Conservation (phyloP, 306 rosid species). For the Ormosia semicastrata region DNA sequence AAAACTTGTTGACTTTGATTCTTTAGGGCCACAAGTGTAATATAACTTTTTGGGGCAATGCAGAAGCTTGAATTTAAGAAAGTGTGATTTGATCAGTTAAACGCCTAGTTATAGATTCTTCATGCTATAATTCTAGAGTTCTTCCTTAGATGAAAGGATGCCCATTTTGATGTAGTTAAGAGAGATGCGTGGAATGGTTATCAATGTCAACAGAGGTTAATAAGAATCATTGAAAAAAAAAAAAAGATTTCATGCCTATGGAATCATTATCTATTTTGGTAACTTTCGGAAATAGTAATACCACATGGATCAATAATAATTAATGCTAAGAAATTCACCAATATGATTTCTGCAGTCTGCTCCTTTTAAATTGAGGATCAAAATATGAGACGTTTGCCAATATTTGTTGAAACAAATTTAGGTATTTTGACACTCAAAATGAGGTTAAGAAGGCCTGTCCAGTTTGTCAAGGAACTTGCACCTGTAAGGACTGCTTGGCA, state of each 20-base stretch:
- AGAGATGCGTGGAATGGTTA: neutral
- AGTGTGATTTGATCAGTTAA: neutral
- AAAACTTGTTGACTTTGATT: neutral
- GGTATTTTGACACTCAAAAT: constrained; percentile 72
- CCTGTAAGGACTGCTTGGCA: constrained; percentile 77
- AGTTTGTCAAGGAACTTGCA: constrained; percentile 86
- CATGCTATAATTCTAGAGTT: neutral
- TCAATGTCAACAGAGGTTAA: neutral
- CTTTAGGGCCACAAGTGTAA: neutral
- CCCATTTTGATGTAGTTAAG: neutral
- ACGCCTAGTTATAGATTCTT: neutral
- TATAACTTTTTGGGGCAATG: neutral
- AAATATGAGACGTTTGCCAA: constrained; percentile 16
- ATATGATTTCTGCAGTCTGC: constrained; percentile 8
- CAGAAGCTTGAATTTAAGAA: constrained; percentile 21
- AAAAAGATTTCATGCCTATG: neutral
- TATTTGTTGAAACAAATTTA: constrained; percentile 33
- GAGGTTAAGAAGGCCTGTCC: constrained; percentile 92
- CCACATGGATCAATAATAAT: constrained; percentile 8
- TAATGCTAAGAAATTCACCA: neutral
- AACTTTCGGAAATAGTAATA: neutral
- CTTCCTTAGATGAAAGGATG: neutral
- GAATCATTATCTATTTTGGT: neutral
- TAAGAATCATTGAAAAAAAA: neutral
- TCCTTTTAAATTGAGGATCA: constrained; percentile 14